These are phyloP conservation scores for Mollisia scopiformis DNA, from an alignment of 2,329 filamentous ascomycete genomes.

Conservation along the genomic window DNA sequence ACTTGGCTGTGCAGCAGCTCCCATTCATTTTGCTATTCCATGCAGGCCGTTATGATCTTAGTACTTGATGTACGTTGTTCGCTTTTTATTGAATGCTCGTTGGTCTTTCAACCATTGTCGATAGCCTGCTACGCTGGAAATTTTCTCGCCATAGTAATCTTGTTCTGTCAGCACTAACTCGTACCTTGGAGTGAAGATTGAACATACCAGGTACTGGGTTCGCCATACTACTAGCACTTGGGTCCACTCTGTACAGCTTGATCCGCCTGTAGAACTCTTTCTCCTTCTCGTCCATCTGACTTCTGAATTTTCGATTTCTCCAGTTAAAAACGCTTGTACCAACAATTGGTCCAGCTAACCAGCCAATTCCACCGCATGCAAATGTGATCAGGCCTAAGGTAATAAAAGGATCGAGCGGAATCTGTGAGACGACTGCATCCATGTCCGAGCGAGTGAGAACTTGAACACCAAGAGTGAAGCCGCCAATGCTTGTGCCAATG, in stretches of 20 bases:
- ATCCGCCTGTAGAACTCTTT: conserved; percentile 90
- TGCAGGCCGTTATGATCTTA: neutral
- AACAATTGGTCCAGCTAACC: conserved; percentile 83
- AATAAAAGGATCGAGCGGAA: conserved; percentile 87
- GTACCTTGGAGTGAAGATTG: neutral
- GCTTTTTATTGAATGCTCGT: conserved; percentile 92
- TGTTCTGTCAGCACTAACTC: conserved; percentile 58
- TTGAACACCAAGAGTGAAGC: conserved; percentile 65
- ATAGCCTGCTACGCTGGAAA: conserved; percentile 89
- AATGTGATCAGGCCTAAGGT: conserved; percentile 81
- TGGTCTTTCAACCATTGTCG: conserved; percentile 97
- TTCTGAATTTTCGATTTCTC: conserved; percentile 70
- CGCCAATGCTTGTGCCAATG: conserved; percentile 62
- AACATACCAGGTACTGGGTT: conserved; percentile 67
- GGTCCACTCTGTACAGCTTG: conserved; percentile 90
- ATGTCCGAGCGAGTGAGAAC: conserved; percentile 72
- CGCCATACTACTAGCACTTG: conserved; percentile 81
- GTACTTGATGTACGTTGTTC: conserved; percentile 35
- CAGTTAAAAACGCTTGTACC: conserved; percentile 81
- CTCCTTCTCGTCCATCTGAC: conserved; percentile 85
- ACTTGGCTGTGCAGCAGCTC: neutral
- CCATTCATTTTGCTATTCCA: conserved; percentile 3
- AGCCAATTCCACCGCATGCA: conserved; percentile 78
- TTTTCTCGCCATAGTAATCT: conserved; percentile 99
- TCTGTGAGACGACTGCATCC: conserved; percentile 69